Conservation (phyloP, 257 asterid species). For the Cruciata laevipes region DNA sequence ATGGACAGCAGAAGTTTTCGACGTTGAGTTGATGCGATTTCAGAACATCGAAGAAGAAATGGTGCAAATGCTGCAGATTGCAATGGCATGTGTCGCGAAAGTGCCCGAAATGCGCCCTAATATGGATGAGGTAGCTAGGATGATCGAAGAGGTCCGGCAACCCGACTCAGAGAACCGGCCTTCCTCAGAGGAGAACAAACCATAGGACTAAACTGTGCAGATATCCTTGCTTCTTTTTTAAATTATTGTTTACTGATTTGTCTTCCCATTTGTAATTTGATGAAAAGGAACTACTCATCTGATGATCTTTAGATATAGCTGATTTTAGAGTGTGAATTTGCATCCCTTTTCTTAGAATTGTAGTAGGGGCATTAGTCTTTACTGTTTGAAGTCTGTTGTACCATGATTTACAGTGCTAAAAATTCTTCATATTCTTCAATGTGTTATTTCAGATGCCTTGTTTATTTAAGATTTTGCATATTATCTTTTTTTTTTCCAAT, state of each 20-base stretch:
- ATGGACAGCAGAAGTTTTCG: constrained; percentile 96
- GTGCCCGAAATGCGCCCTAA: constrained; percentile 77
- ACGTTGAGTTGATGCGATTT: constrained; percentile 66
- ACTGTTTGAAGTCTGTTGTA: constrained; percentile 5
- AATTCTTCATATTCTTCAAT: constrained; percentile 1
- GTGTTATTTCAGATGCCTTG: not conserved
- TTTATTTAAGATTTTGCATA: no score
- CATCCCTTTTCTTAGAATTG: constrained; percentile 6
- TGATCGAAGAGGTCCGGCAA: constrained; percentile 76
- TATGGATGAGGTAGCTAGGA: constrained; percentile 75
- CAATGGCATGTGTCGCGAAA: constrained; percentile 80
- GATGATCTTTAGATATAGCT: constrained; percentile 2
- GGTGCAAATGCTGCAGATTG: constrained; percentile 96
- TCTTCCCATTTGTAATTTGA: constrained; percentile 17
- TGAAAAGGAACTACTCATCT: constrained; percentile 15
- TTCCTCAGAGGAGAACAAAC: constrained; percentile 61
- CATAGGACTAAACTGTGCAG: constrained; percentile 62
- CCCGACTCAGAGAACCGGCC: constrained; percentile 79
- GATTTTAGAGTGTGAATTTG: constrained; percentile 18
- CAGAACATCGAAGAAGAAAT: constrained; percentile 85
- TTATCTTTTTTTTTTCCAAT: no score
- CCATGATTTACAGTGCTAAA: constrained; percentile 9
- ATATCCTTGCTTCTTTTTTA: constrained; percentile 7
- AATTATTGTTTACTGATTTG: constrained; percentile 3
- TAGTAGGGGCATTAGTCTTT: constrained; percentile 16